These are phyloP conservation scores for Aspergillus sp. DNA, from an alignment of 2,329 filamentous ascomycete genomes.

Conservation along the genomic window DNA sequence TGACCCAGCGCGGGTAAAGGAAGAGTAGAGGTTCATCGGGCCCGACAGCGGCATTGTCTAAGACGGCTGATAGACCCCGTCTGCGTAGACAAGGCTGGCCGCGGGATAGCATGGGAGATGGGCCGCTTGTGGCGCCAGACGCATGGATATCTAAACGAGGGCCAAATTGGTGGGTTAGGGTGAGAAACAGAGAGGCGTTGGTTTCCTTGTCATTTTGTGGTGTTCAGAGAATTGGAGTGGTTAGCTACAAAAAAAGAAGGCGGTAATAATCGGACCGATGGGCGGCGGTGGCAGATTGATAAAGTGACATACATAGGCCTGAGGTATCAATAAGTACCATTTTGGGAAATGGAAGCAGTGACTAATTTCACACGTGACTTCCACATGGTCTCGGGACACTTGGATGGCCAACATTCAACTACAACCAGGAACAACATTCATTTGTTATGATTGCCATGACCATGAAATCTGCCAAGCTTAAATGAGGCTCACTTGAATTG, in stretches of 20 bases:
- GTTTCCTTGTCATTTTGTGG: not conserved
- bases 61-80: constrained; percentile 29
- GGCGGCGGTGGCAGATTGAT: not conserved
- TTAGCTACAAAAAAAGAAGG: not conserved
- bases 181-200: not conserved
- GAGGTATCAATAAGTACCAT: not conserved
- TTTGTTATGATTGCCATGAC: not conserved
- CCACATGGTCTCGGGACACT: not conserved
- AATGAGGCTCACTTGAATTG: not conserved
- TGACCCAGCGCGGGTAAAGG: constrained; percentile 39
- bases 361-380: not conserved
- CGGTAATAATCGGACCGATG: not conserved
- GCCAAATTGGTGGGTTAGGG: not conserved
- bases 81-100: constrained; percentile 36
- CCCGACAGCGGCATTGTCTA: constrained; percentile 31
- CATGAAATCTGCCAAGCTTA: not conserved
- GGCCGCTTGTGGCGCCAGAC: not conserved
- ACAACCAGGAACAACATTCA: not conserved
- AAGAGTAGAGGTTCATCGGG: constrained; percentile 40
- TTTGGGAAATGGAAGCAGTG: no score
- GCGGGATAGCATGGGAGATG: constrained; percentile 37
- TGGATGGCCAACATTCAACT: not conserved
- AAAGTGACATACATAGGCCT: no score
- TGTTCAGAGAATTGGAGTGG: not conserved
- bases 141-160: not conserved